Base-by-base conservation (phyloP, 2,329 filamentous ascomycete genomes). In the Fusarium temperatum region DNA sequence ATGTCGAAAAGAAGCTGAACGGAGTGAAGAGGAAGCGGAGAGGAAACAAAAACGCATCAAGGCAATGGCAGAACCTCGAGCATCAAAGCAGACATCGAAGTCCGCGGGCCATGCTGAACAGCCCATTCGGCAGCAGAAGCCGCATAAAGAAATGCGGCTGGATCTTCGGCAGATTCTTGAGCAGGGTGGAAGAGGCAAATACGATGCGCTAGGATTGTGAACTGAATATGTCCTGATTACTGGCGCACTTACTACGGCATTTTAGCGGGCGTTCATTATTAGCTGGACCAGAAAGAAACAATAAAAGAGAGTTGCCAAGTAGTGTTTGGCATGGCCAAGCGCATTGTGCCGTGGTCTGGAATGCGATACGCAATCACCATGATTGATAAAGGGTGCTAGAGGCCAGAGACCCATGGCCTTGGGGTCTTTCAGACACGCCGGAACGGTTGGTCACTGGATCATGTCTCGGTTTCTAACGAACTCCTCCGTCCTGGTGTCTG, bases 1-100 rank as follows among this genome's bases (percentile, higher is more conserved):
- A 65, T 90, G 88, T 73, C 85, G 84, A 68, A 85, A 81, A 70
- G 83, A 87, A 66, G 85, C 85, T 14, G 84, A 85, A 66, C 78
- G 79, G n/a, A 77, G 75, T 30, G 77, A 78, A 44, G 76, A 75
- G 22, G 75, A 78, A 38, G 74, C 66, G 6, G 76, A 78, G 61
- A 77, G 59, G 68, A 80, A 78, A 66, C 75, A 66, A 48, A 77
- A 70, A 66, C 75, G 74, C n/a, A 67, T 74, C 35, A 75, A 75
- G 56, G 65, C 67, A 26, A 68, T 68, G 47, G 63, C 68, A 26
- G 69, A 72, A 36, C 64, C 66, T 36, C 68, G 26, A 38, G 54
- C 32, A 35, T 39, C 57, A 42, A 70, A 41, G 54, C 58, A 59
- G 45, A 24, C 36, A 35, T 39, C 59, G 38, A 66, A 63, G 41